phyloP scores from a whole-genome alignment of 2,329 filamentous ascomycete genomes.

The Orbilia blumenaviensis region DNA sequence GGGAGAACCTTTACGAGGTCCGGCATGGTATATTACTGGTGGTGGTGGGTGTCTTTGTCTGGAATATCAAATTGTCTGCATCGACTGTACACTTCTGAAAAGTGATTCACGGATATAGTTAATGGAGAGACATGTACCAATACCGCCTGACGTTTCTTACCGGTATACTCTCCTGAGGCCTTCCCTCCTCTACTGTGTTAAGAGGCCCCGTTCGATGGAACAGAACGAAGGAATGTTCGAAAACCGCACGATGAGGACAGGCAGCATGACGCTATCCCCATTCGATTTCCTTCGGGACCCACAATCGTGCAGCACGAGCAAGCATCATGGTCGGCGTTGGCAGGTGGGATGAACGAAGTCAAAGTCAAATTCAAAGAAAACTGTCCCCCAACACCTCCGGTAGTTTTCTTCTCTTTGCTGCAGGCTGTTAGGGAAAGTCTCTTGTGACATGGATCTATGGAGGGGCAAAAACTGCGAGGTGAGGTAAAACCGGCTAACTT shows the following conservation, averaged over 20 bases:
- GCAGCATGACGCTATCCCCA: conserved; percentile 48
- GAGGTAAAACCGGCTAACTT: conserved; percentile 47
- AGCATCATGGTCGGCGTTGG: conserved; percentile 48
- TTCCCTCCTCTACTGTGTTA: too few species aligned
- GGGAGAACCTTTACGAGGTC: conserved; percentile 51
- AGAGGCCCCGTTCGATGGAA: conserved; percentile 15
- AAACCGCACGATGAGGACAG: conserved; percentile 30
- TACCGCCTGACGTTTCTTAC: background rate
- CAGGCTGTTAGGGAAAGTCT: conserved; percentile 17
- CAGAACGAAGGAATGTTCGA: conserved; percentile 36
- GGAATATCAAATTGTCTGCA: conserved; percentile 42
- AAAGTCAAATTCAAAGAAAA: background rate
- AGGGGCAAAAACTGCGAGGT: conserved; percentile 36
- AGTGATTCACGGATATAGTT: too few species aligned
- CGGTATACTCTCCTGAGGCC: too few species aligned
- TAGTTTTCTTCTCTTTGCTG: conserved; percentile 3
- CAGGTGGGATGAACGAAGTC: conserved; percentile 42
- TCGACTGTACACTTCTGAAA: conserved; percentile 14
- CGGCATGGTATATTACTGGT: too few species aligned
- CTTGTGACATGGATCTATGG: conserved; percentile 33
- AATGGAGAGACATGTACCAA: conserved; percentile 11
- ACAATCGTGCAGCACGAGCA: conserved; percentile 49
- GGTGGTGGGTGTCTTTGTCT: conserved; percentile 8
- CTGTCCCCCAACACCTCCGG: conserved; percentile 18
- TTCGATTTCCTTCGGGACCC: conserved; percentile 26